A percentile compares a stretch with the other conserved stretches of the same genome.
These are phyloP conservation scores for Colletotrichum orbiculare DNA, from an alignment of 2,329 filamentous ascomycete species.

Conservation along the genomic window DNA sequence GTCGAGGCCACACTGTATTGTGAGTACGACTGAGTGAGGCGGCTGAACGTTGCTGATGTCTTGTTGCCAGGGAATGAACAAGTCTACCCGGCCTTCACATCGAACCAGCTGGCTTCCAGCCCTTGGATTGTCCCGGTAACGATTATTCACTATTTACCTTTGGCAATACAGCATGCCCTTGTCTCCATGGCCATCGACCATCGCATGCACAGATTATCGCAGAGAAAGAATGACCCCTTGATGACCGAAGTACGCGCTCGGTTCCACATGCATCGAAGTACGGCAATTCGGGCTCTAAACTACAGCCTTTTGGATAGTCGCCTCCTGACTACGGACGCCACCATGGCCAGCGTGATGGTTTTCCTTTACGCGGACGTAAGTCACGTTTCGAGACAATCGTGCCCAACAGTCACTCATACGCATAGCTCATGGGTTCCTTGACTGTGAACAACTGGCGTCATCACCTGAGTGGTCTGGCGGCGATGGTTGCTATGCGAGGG, in stretches of 20 bases:
- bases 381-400: rapidly evolving
- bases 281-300: slow-evolving; percentile 45
- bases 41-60: background rate
- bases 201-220: slow-evolving; percentile 42
- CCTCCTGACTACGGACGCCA: slow-evolving; percentile 22
- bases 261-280: slow-evolving; percentile 46
- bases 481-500: slow-evolving; percentile 30
- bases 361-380: slow-evolving; percentile 30
- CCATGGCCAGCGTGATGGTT: slow-evolving; percentile 17
- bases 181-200: slow-evolving; percentile 48
- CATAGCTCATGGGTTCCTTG: slow-evolving; percentile 40
- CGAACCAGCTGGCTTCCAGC: slow-evolving; percentile 19
- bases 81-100: slow-evolving; percentile 10
- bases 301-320: slow-evolving; percentile 40
- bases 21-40: slow-evolving; percentile 5
- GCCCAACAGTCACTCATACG: background rate
- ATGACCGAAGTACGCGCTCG: slow-evolving; percentile 38
- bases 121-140: slow-evolving; percentile 20
- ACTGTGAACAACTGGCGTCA: slow-evolving; percentile 48
- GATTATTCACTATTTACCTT: slow-evolving; percentile 11
- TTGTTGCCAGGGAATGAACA: slow-evolving; percentile 22
- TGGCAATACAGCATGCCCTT: slow-evolving; percentile 30
- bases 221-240: slow-evolving; percentile 25
- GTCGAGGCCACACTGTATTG: slow-evolving; percentile 34
- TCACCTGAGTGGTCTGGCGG: slow-evolving; percentile 43